Base-by-base conservation (phyloP, 306 rosid genomes). In the Cucurbita moschata region DNA sequence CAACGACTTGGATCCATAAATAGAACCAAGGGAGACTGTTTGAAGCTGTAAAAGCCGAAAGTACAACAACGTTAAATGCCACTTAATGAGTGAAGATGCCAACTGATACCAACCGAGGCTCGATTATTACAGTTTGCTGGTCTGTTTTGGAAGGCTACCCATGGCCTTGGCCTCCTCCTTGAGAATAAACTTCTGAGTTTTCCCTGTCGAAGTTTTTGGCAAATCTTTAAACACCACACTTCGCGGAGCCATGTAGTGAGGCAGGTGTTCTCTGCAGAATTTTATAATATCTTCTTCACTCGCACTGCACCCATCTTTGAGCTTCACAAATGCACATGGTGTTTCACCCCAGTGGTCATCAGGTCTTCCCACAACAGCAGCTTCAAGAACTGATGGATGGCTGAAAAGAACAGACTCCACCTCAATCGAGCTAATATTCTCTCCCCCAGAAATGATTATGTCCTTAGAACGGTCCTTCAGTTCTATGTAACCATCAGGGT, bases 321-420 rank as follows among this genome's bases (percentile, higher is more conserved):
- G 44, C 82, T 86, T 93, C 76, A 90, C 93, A 75, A 90, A 93
- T 19, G 98, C 98, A 79, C 93, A 90, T 5, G 95, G 89, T 14
- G 92, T 87, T 86, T 92, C 98, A 46, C 98, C 98, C 98, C 96
- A 89, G 53, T 80, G 77, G 10, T 88, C 89, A 79, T 93, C 93
- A 11, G 96, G 93, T 75, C 90, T 86, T 38, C 90, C 93, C 51
- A 93, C 96, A 74, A 88, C 84, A 54, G 96, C 96, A 19, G 88
- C 96, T 65, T 93, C 96, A 18, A 82, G 76, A 79, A 93, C 84
- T 19, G 87, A 86, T 8, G 96, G 96, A 79, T 93, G 96, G 40
- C 81, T 58, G 66, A 64, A 88, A 59, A 93, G 82, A 72, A 87
- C 82, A 10, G 93, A 87, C 82, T 93, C 98, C 74, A 93, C 79